Conservation (phyloP, 73 alveolate genomes). For the Paramecium biaurelia region DNA sequence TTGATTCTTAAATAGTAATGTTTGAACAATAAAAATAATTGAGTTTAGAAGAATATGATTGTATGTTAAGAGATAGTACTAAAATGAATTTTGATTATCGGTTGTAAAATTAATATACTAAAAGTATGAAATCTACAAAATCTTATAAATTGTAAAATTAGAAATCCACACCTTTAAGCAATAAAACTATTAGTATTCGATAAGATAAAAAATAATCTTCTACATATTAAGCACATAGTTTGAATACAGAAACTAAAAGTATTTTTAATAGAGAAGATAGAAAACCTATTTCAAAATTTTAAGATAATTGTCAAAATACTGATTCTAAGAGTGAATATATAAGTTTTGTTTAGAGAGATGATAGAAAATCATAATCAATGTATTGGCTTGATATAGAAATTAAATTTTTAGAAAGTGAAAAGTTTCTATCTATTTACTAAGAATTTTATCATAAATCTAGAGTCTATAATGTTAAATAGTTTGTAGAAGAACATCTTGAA, state of each 20-base stretch:
- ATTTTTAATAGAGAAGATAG: neutral
- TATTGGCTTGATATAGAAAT: neutral
- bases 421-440: neutral
- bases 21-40: neutral
- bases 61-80: neutral
- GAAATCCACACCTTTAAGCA: neutral
- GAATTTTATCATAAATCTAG: neutral
- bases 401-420: neutral
- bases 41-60: neutral
- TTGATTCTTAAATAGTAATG: neutral
- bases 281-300: neutral
- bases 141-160: neutral
- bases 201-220: neutral
- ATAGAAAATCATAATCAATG: neutral
- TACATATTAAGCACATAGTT: neutral
- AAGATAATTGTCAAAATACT: neutral
- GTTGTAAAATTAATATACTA: neutral
- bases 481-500: neutral
- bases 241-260: neutral
- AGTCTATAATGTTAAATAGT: neutral
- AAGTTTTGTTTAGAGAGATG: neutral
- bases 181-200: neutral
- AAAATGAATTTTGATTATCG: neutral
- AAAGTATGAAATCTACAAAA: neutral
- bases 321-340: neutral